Base-by-base conservation (phyloP, 768 basidiomycete species). In the Amanita subjunquillea region DNA sequence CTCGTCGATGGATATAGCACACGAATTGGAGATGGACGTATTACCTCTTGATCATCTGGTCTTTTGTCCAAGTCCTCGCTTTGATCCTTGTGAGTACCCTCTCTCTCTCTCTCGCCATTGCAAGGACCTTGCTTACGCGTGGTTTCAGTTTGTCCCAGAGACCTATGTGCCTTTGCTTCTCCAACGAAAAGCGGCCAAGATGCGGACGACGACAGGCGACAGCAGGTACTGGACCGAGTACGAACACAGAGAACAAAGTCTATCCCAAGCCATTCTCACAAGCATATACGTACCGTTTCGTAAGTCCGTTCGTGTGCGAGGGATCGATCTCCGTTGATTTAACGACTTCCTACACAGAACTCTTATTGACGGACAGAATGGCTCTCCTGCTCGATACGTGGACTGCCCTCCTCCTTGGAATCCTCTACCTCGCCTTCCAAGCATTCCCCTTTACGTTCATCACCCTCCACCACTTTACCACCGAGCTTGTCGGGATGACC, bases 1-100 rank as follows among this genome's bases (percentile, higher is more conserved):
- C 25, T n/a, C 29, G n/a, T 22, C 10, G 10, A 15, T 10, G 23
- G 3, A 22, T 17, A 23, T 45, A 86, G 77, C 69, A 82, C 57
- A 55, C 74, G 1, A 59, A 74, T 43, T 87, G 85, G 86, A 67
- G 85, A 54, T 91, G 88, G 89, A 87, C 87, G 0, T 92, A 83
- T 66, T 79, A 82, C 52, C 66, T 85, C 13, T 62, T 84, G 53
- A 55, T 83, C 2, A 85, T 85, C 20, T 92, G 89, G 91, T 71
- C 76, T 0, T 79, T 77, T 45, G 66, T 66, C 2, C 74, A 87
- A 62, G 64, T 73, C 7, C 46, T 76, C 6, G 67, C 77, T 0
- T 65, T 91, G 6, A 60, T 80, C 44, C 22, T 77, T 40, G 83
- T 83, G 56, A 57, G 75, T 6, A 34, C n/a, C 2, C 4, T 46